phyloP scores from a whole-genome alignment of 148 eudicot genomes.

The Nyssa sinensis region DNA sequence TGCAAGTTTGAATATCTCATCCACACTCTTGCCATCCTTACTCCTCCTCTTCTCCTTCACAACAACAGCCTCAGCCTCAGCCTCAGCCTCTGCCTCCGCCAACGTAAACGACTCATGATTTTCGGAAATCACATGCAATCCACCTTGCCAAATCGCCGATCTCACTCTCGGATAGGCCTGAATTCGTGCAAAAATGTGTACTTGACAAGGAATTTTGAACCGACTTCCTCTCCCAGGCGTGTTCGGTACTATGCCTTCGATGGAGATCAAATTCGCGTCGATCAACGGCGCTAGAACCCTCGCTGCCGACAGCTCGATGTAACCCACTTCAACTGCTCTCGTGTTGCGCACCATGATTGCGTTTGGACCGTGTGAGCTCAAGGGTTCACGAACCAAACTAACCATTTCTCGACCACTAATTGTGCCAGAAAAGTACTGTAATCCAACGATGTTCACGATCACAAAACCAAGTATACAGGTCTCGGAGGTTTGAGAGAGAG shows the following conservation, averaged over 20 bases:
- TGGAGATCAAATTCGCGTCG: conserved; percentile 35
- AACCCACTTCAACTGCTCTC: conserved; percentile 62
- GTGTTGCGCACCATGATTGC: conserved; percentile 78
- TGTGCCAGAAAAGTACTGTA: conserved; percentile 54
- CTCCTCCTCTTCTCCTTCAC: conserved; percentile 60
- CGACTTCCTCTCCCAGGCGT: conserved; percentile 25
- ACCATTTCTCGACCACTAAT: conserved; percentile 76
- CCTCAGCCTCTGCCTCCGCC: too few relatives aligned
- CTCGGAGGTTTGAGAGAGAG: conserved; percentile 43
- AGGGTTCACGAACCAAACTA: conserved; percentile 67
- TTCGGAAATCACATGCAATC: conserved; percentile 52
- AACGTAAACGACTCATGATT: conserved; percentile 45
- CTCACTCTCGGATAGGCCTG: conserved; percentile 41
- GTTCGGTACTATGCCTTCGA: conserved; percentile 81
- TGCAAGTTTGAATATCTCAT: conserved; percentile 75
- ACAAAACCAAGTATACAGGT: conserved; percentile 70
- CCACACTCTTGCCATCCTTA: conserved; percentile 50
- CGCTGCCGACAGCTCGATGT: conserved; percentile 53
- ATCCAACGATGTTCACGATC: conserved; percentile 67
- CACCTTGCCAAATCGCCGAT: conserved; percentile 38
- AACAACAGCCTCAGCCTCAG: too few relatives aligned
- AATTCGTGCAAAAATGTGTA: conserved; percentile 60
- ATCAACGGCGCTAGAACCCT: conserved; percentile 68
- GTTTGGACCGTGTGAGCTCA: conserved; percentile 52
- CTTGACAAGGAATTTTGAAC: conserved; percentile 59